Evolutionary conservation across 2,329 filamentous ascomycete species (phyloP).

Genomic region (Lecanosticta acicola): DNA sequence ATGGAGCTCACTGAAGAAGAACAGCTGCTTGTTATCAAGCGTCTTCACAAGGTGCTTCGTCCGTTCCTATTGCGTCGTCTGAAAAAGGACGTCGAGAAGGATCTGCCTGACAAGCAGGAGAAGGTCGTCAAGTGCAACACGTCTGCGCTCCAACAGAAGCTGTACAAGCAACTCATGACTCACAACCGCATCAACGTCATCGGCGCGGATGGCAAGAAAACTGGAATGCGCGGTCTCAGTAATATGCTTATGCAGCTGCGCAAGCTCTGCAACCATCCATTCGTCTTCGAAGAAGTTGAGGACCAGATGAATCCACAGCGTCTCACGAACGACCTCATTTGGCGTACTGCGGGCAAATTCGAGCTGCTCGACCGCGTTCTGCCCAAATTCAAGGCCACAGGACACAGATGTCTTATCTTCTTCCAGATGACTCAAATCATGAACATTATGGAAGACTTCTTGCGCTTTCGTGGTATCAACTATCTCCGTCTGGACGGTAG

Average conservation of each 20-base stretch:
- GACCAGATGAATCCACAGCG: constrained; percentile 93
- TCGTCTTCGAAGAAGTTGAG: constrained; percentile 96
- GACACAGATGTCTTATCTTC: constrained; percentile 97
- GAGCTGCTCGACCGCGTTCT: constrained; percentile 87
- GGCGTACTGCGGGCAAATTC: constrained; percentile 95
- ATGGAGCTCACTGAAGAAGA: constrained; percentile 99
- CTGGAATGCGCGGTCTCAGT: constrained; percentile 85
- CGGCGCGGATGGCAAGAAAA: constrained; percentile 94
- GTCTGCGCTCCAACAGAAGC: constrained; percentile 82
- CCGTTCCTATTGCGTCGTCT: constrained; percentile 96
- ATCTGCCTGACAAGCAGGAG: constrained; percentile 96
- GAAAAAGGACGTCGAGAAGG: constrained; percentile 99
- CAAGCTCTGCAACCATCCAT: constrained; percentile 98
- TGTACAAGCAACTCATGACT: constrained; percentile 96
- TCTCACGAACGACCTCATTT: constrained; percentile 85
- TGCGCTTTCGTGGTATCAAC: constrained; percentile 73
- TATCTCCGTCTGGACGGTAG: constrained; percentile 94
- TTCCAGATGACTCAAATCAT: constrained; percentile 99
- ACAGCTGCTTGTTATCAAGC: constrained; percentile 93
- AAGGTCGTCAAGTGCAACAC: constrained; percentile 99
- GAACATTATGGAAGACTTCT: constrained; percentile 99
- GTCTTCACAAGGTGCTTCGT: constrained; percentile 93
- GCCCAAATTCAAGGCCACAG: constrained; percentile 85
- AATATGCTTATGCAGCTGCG: constrained; percentile 99
- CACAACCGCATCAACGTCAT: constrained; percentile 92